These are phyloP conservation scores for Acacia confusa DNA, from an alignment of 306 rosid genomes.

Conservation along the genomic window DNA sequence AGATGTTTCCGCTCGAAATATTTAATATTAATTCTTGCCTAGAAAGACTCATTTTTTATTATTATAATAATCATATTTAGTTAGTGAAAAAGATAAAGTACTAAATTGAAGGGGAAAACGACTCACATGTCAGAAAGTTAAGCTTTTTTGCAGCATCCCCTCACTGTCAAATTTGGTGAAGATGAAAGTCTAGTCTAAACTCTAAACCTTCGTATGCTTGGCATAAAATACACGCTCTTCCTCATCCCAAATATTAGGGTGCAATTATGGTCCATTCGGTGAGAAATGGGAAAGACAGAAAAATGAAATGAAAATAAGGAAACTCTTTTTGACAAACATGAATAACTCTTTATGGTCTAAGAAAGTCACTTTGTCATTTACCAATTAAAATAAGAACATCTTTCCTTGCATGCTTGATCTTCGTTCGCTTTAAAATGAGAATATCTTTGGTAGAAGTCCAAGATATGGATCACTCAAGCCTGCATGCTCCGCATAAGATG, in stretches of 20 bases:
- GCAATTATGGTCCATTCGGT: not conserved
- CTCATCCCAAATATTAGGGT: not conserved
- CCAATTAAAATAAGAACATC: not conserved
- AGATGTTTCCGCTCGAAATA: not conserved
- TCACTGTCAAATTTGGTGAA: not conserved
- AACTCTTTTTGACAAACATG: not conserved
- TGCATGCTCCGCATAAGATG: constrained; percentile 26
- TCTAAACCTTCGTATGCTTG: not conserved
- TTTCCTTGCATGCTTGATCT: too few relatives aligned
- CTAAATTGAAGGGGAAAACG: not conserved
- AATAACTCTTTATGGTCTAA: not conserved
- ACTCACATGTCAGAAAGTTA: not conserved
- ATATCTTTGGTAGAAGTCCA: not conserved
- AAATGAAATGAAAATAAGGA: not conserved
- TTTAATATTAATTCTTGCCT: not conserved
- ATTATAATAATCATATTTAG: not conserved
- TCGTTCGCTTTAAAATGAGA: not conserved
- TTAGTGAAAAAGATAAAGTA: not conserved
- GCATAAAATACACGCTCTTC: not conserved
- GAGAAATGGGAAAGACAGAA: not conserved
- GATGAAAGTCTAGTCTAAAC: not conserved
- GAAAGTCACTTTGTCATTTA: not conserved
- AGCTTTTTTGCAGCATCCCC: not conserved
- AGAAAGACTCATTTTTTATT: not conserved
- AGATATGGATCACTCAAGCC: not conserved